Base-by-base conservation (phyloP, 176 grass and related monocot species). In the Guadua angustifolia region DNA sequence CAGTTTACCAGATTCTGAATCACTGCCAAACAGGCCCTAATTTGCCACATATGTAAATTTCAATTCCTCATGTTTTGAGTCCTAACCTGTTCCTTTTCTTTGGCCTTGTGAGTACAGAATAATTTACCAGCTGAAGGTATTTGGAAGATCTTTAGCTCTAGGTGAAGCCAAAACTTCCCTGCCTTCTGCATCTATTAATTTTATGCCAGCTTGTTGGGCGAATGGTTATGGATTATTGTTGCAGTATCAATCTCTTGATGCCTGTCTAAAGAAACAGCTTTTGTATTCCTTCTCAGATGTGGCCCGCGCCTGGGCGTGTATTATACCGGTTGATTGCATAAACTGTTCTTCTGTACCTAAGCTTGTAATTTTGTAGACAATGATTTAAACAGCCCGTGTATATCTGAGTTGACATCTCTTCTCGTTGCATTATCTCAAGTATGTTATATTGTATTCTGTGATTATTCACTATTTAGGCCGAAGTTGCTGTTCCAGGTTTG, bases 261-360 rank as follows among this genome's bases (percentile, higher is more conserved):
- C 75, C 45, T 84, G 51, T 80, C 43, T 39, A 53, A 75, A 80
- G 53, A 62, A 91, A 77, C 77, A 60, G 10, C 45, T 25, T 75
- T 35, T 75, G 75, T 80, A 65, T 77, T 82, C 65, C 56, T 66
- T 82, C 42, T 75, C 63, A 53, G 62, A 76, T 59, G 70, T 59
- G 70, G 72, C 67, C 75, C 55, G 9, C 9, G 10, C 12, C 68
- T 33, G 66, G 50, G 61, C 84, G 69, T 87, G 80, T 87, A 64
- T 79, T 79, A 90, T 79, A 87, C 84, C 61, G 18, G 74, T 87
- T 87, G 80, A 87, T 87, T 83, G 49, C 71, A 67, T 55, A 68
- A 78, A 85, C 55, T 62, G 18, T 84, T 90, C 56, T 77, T 83
- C 24, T 91, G 81, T 84, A 90, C 70, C 80, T 87, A 80, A 32